Evolutionary conservation across 257 asterid genomes (phyloP), one percentile per base, ranked within the genome.

Genomic region (Leptodermis oblonga): DNA sequence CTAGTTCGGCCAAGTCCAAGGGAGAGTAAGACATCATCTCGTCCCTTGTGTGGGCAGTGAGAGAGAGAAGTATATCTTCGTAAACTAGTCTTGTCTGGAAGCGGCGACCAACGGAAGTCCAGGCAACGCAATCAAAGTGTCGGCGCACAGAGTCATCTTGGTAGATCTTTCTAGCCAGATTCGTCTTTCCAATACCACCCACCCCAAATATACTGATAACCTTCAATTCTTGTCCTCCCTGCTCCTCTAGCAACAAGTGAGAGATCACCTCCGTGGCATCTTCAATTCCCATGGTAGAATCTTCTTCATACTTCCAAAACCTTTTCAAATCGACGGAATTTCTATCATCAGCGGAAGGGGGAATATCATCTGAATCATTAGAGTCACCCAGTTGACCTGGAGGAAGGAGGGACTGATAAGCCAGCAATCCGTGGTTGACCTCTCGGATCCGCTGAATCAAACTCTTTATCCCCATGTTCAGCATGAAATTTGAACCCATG

Each of bases 41-140:
- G 30, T 67, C 62, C 46, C 48, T 20, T 2, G 20, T 20, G 31
- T 10, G 18, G n/a, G 17, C 2, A 4, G 22, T 7, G 48, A 34
- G 46, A 7, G 31, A 26, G n/a, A 67, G n/a, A 55, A 67, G 49
- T 12, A 62, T 3, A 62, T 62, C 67, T 41, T 62, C 48, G 30
- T 34, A 0, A 2, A 62, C 61, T 33, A 0, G 9, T 22, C 14
- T 62, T 18, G 18, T 46, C 25, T 15, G 26, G 14, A 61, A 61
- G 66, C 4, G 1, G 26, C 12, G 8, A 11, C 66, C 66, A 7
- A 61, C 46, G 11, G 12, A 15, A 18, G 46, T 45, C 46, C 46
- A 61, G 45, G 45, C 66, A 33, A 34, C 1, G 28, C 15, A 33
- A 33, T 61, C 46, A 4, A 61, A 61, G 1, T 34, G 46, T 17